These are phyloP conservation scores for Oryza longistaminata DNA, from an alignment of 176 grass and related monocot species.

Conservation along the genomic window DNA sequence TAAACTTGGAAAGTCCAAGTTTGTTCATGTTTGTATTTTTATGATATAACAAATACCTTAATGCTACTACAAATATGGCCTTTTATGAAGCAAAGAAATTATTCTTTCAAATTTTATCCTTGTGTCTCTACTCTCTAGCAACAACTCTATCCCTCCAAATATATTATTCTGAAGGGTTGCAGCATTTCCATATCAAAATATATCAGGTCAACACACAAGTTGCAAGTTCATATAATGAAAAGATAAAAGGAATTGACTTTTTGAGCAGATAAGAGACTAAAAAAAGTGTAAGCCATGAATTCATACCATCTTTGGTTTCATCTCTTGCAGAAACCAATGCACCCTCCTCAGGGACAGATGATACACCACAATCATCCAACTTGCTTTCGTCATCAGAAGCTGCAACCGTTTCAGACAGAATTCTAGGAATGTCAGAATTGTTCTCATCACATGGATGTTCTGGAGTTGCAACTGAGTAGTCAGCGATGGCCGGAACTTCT, in stretches of 20 bases:
- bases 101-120: background rate
- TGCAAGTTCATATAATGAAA: background rate
- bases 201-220: background rate
- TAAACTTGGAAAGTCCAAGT: background rate
- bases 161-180: background rate
- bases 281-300: background rate
- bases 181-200: background rate
- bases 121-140: background rate
- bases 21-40: background rate
- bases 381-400: slow-evolving; percentile 27
- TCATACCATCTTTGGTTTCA: slow-evolving; percentile 58
- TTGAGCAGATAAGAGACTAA: slow-evolving; percentile 3
- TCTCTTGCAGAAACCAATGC: slow-evolving; percentile 44
- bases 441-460: slow-evolving; percentile 37
- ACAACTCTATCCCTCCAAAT: background rate
- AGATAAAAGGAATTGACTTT: background rate
- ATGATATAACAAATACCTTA: background rate
- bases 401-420: slow-evolving; percentile 42
- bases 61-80: background rate
- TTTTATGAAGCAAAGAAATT: background rate
- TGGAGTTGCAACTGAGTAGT: slow-evolving; percentile 28
- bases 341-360: slow-evolving; percentile 49
- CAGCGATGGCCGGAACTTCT: background rate
- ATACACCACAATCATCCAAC: slow-evolving; percentile 61
- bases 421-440: slow-evolving; percentile 43